Evolutionary conservation across 2,329 filamentous ascomycete genomes (phyloP).

Genomic region (Setomelanomma holmii): DNA sequence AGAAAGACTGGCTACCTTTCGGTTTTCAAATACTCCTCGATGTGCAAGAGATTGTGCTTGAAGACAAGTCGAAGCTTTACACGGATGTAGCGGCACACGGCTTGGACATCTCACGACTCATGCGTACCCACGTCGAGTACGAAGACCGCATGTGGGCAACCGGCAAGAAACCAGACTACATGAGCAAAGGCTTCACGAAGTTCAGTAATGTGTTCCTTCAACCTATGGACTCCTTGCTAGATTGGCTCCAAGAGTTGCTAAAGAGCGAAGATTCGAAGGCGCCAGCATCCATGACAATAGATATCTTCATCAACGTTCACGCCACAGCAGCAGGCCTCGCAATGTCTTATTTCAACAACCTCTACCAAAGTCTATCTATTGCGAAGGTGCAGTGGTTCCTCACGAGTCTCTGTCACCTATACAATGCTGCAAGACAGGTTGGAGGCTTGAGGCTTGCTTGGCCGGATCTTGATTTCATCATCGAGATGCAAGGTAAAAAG

Average conservation of each 20-base stretch:
- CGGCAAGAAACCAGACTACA: slow-evolving; percentile 24
- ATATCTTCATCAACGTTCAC: slow-evolving; percentile 15
- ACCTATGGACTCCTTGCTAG: slow-evolving; percentile 6
- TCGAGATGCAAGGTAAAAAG: slow-evolving; percentile 18
- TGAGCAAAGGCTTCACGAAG: slow-evolving; percentile 19
- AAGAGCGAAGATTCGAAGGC: background rate
- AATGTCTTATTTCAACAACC: slow-evolving; percentile 13
- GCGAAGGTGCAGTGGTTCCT: slow-evolving; percentile 22
- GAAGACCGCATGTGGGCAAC: slow-evolving; percentile 23
- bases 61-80: slow-evolving; percentile 3
- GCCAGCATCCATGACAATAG: background rate
- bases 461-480: slow-evolving; percentile 29
- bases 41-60: slow-evolving; percentile 8
- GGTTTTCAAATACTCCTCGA: slow-evolving; percentile 22
- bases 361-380: slow-evolving; percentile 15
- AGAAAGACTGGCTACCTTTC: slow-evolving; percentile 19
- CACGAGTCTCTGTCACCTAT: slow-evolving; percentile 20
- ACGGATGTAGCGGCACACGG: slow-evolving; percentile 13
- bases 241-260: slow-evolving; percentile 13
- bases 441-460: slow-evolving; percentile 19
- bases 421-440: slow-evolving; percentile 26
- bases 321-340: slow-evolving; percentile 19
- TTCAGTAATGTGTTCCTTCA: slow-evolving; percentile 21
- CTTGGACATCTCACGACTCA: slow-evolving; percentile 7
- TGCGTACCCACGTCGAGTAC: slow-evolving; percentile 21